Base-by-base conservation (phyloP, 1,284 basidiomycete species). In the Naganishia sp. region DNA sequence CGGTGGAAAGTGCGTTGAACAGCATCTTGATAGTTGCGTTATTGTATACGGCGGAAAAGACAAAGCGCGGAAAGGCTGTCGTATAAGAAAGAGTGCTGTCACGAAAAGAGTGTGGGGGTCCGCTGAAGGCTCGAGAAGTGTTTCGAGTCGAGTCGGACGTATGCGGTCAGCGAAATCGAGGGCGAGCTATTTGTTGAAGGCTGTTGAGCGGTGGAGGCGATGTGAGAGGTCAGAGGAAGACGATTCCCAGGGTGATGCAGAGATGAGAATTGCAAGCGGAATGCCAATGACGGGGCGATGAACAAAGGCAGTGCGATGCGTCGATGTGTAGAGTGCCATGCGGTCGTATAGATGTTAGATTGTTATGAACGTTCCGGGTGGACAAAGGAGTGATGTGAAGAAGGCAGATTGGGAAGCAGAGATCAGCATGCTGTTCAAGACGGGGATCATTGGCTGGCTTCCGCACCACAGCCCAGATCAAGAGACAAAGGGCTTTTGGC, bases 1-100 rank as follows among this genome's bases (percentile, higher is more conserved):
- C 57, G 48, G 57, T 61, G 23, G 57, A 61, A 43, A 61, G 57
- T 50, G 57, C 48, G 57, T 61, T 61, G 57, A 61, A 42, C 46
- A 61, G 21, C 57, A 61, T 61, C 18, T 45, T 44, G 55, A 45
- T 15, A 28, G 18, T 44, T 25, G 33, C 9, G 42, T 44, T 28
- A 2, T 25, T 21, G 3, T 56, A 5, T 23, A 11, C 6, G 28
- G 39, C 18, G 46, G 46, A 31, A 18, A 16, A 25, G 23, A 18
- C 5, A 23, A 25, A 10, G 23, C 49, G 11, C 49, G 49, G 28
- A 15, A 25, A 23, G 21, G 53, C 53, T n/a, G 53, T 55, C 1
- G 28, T 55, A 50, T 15, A 46, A 46, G 45, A n/a, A 23, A 18
- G 23, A 46, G 18, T 39, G 13, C 6, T 23, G 23, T 39, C 21